Percentiles rank a stretch among this genome's conserved stretches.
These are phyloP conservation scores for Dryas drummondii DNA, from an alignment of 306 rosid genomes.

Conservation along the genomic window DNA sequence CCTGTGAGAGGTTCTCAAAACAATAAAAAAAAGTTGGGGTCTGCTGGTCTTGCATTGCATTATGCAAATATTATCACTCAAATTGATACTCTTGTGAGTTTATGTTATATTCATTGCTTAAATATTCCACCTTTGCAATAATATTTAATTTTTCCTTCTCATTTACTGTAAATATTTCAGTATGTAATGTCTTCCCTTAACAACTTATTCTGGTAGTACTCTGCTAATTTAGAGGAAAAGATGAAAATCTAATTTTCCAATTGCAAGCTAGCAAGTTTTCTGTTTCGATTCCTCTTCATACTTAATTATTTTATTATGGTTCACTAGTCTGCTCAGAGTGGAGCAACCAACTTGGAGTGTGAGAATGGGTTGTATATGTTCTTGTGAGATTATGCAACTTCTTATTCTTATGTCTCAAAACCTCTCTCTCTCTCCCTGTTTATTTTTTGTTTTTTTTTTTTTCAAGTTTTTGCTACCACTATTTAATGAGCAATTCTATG, in stretches of 20 bases:
- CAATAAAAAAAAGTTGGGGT: constrained; percentile 69
- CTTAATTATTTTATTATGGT: neutral
- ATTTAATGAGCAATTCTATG: neutral
- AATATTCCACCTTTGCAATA: neutral
- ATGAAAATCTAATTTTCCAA: neutral
- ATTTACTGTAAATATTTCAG: neutral
- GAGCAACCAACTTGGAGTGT: neutral
- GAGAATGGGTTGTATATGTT: neutral
- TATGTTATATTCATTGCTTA: constrained; percentile 8
- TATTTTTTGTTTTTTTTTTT: neutral
- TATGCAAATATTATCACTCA: constrained; percentile 89
- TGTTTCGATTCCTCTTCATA: neutral
- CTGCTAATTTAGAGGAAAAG: neutral
- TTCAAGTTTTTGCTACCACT: no score
- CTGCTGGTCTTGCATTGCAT: constrained; percentile 98
- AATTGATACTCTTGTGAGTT: constrained; percentile 90
- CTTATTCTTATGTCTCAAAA: neutral
- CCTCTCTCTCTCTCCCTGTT: neutral
- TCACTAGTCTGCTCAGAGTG: neutral
- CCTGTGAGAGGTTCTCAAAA: constrained; percentile 52
- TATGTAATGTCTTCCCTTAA: neutral
- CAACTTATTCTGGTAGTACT: neutral
- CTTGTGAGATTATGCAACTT: neutral
- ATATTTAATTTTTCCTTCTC: neutral
- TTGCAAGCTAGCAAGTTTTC: neutral